Base-by-base conservation (phyloP, 768 basidiomycete genomes). In the Aureoboletus auriporus region DNA sequence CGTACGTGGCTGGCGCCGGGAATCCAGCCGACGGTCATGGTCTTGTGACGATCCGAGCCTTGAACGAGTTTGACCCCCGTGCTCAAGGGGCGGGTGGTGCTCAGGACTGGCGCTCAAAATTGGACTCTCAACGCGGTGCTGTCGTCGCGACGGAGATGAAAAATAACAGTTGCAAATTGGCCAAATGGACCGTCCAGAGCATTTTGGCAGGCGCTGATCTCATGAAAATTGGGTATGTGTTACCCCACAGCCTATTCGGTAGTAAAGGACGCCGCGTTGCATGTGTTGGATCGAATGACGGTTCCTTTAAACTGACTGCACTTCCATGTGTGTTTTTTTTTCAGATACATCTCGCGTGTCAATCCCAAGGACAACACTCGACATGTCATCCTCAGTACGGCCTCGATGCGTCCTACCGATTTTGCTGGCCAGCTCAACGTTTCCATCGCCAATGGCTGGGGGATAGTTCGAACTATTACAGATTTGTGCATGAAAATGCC, bases 101-200 rank as follows among this genome's bases (percentile, higher is more conserved):
- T 14, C 90, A 93, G n/a, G 96, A 99, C 68, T 99, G 96, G 96
- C 82, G 94, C 30, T 80, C 89, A n/a, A 95, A 95, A 70, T 73
- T 99, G 37, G 96, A 99, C 69, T 84, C 89, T 5, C 93, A 97
- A 69, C 83, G 93, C 39, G 96, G 96, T 53, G 96, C 96, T 2
- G 95, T 99, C 37, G 93, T 98, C 51, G 93, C 96, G 31, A 94
- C 92, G 23, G 96, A 99, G 76, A 98, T 98, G 96, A 99, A 98
- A 75, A 99, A 99, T 71, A 99, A 99, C 73, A 90, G 86, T 59
- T 93, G 86, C 73, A 99, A 99, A 69, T 79, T 99, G 27, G 93
- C 94, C 16, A 88, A 95, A 61, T 99, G 95, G 93, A 86, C 95
- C 0, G 90, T 97, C 14, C 93, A 97, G 74, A 89, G 89, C 63